These are phyloP conservation scores for Ramichloridium luteum DNA, from an alignment of 2,329 filamentous ascomycete genomes.

Conservation along the genomic window DNA sequence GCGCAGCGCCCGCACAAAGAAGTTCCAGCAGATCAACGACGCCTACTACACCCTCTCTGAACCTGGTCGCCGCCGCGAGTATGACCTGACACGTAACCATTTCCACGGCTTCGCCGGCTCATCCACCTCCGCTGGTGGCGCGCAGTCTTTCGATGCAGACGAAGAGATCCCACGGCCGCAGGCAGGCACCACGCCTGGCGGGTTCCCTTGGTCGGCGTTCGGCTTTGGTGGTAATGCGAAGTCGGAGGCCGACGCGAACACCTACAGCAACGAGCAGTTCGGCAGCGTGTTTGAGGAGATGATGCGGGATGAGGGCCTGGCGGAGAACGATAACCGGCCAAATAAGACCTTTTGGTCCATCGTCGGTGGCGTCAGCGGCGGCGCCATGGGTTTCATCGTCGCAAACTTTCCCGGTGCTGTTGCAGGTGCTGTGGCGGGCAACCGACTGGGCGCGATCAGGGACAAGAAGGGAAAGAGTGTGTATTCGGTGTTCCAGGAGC, in stretches of 20 bases:
- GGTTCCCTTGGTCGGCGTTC: constrained; percentile 69
- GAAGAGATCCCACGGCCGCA: constrained; percentile 37
- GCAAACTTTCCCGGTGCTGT: constrained; percentile 82
- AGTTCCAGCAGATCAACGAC: constrained; percentile 85
- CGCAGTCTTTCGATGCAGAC: constrained; percentile 31
- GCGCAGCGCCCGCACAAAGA: constrained; percentile 65
- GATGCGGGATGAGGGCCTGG: constrained; percentile 50
- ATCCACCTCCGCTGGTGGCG: constrained; percentile 13
- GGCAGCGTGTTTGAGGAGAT: constrained; percentile 51
- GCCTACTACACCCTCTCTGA: constrained; percentile 89
- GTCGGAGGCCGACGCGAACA: constrained; percentile 31
- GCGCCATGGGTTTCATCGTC: constrained; percentile 85
- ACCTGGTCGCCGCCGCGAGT: constrained; percentile 61
- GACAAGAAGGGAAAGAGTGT: constrained; percentile 93
- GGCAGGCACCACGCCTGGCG: constrained; percentile 27
- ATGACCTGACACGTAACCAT: constrained; percentile 57
- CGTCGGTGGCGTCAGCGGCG: constrained; percentile 74
- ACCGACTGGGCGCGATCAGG: constrained; percentile 75
- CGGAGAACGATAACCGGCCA: constrained; percentile 49
- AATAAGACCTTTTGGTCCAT: constrained; percentile 77
- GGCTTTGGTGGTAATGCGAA: constrained; percentile 42
- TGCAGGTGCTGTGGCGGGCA: constrained; percentile 84
- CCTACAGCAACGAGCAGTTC: constrained; percentile 66
- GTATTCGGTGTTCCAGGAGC: constrained; percentile 78
- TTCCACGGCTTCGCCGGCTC: constrained; percentile 39